These are phyloP conservation scores for Boletus vermiculosoides DNA, from an alignment of 768 basidiomycete genomes.

Conservation along the genomic window DNA sequence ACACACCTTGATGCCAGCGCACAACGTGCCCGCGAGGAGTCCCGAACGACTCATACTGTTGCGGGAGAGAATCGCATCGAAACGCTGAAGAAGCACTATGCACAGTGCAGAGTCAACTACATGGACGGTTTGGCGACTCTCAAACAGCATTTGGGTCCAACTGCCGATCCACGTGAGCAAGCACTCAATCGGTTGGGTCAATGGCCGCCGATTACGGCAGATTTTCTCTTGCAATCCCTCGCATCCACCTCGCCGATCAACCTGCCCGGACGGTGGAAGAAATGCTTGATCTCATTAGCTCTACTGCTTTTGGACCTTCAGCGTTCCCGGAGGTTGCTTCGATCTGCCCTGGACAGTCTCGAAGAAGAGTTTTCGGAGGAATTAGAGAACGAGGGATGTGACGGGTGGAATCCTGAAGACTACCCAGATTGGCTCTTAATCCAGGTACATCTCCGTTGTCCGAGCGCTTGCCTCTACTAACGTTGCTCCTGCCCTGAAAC, in stretches of 20 bases:
- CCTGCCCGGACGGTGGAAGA: slow-evolving; percentile 27
- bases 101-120: neutral
- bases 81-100: neutral
- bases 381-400: slow-evolving; percentile 17
- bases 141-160: slow-evolving; percentile 11
- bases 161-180: neutral
- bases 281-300: slow-evolving; percentile 28
- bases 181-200: slow-evolving; percentile 10
- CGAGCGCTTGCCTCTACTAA: too few relatives aligned
- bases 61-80: neutral
- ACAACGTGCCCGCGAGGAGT: neutral
- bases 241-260: neutral
- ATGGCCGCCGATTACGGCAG: slow-evolving; percentile 32
- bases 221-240: neutral
- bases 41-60: neutral
- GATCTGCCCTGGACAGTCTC: slow-evolving; percentile 15
- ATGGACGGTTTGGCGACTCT: neutral
- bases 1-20: neutral
- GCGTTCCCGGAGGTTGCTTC: slow-evolving; percentile 3
- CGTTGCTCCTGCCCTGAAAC: neutral
- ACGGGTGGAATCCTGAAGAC: slow-evolving; percentile 10
- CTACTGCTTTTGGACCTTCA: slow-evolving; percentile 21
- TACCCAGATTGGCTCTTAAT: slow-evolving; percentile 44
- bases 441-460: slow-evolving; percentile 27
- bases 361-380: slow-evolving; percentile 31